phyloP scores from a whole-genome alignment of 805 yeast species.

The Wickerhamiella cacticola region DNA sequence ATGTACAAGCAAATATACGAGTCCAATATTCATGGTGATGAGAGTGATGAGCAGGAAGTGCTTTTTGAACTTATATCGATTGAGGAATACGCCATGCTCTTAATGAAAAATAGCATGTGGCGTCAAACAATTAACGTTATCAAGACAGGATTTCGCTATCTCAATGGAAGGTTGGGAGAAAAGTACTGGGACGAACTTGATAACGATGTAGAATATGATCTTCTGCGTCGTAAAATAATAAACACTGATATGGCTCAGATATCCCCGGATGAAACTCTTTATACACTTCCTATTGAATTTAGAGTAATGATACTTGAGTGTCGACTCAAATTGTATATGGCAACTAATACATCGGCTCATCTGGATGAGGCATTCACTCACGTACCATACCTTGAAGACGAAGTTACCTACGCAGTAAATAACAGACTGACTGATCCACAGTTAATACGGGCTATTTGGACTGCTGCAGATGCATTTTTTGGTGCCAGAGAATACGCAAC shows the following conservation, averaged over 20 bases:
- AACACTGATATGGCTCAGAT: conserved; percentile 1
- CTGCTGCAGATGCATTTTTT: conserved; percentile 65
- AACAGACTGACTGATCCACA: conserved; percentile 48
- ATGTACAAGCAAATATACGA: conserved; percentile 8
- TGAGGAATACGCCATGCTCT: conserved; percentile 5
- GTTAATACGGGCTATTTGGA: conserved; percentile 37
- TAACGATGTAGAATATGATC: conserved; percentile 78
- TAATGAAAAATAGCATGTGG: neutral
- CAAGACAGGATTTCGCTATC: conserved; percentile 69
- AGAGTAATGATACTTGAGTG: conserved; percentile 67
- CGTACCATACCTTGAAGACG: conserved; percentile 45
- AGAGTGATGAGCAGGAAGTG: neutral
- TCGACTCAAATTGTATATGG: conserved; percentile 43
- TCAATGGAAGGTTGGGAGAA: conserved; percentile 55
- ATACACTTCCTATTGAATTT: conserved; percentile 70
- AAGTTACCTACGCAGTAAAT: conserved; percentile 32
- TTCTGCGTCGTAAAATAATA: conserved; percentile 35
- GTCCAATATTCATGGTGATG: neutral
- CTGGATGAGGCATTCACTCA: conserved; percentile 63
- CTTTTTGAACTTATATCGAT: neutral
- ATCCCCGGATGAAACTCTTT: conserved; percentile 18
- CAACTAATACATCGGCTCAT: conserved; percentile 28
- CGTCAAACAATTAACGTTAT: conserved; percentile 46
- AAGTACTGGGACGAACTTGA: conserved; percentile 51
- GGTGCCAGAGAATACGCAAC: conserved; percentile 58